Percentiles rank a stretch among this genome's conserved stretches.
Evolutionary conservation across 2,329 filamentous ascomycete species (phyloP).

Genomic region (Penicillium janthinellum): DNA sequence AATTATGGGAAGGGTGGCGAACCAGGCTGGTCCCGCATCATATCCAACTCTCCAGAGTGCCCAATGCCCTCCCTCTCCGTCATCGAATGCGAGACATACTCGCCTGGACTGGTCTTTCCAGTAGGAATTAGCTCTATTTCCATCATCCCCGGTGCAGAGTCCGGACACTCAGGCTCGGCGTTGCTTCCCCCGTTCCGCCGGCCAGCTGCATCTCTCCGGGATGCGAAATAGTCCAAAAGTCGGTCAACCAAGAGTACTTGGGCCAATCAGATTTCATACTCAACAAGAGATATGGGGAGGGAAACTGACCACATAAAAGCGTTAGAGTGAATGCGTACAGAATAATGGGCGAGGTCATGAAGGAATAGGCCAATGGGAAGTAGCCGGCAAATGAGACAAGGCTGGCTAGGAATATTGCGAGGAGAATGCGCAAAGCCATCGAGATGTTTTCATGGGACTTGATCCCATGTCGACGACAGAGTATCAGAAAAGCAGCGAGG

Average conservation of each 20-base stretch:
- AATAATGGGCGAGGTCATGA: slow-evolving; percentile 46
- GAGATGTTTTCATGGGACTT: slow-evolving; percentile 29
- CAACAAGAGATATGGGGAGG: not conserved
- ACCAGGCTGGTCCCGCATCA: not conserved
- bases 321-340: slow-evolving; percentile 38
- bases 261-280: slow-evolving; percentile 19
- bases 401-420: slow-evolving; percentile 33
- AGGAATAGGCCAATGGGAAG: slow-evolving; percentile 39
- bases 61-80: not conserved
- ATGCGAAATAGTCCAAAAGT: slow-evolving; percentile 35
- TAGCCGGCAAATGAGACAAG: slow-evolving; percentile 34
- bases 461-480: slow-evolving; percentile 32
- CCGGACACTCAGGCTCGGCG: slow-evolving; percentile 16
- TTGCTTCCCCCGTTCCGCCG: slow-evolving; percentile 30
- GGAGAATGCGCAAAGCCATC: slow-evolving; percentile 30
- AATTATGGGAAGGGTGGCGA: not conserved
- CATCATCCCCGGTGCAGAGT: slow-evolving; percentile 11
- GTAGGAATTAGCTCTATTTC: not conserved
- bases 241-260: slow-evolving; percentile 39
- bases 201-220: slow-evolving; percentile 25
- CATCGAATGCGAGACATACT: not conserved
- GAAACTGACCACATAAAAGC: slow-evolving; percentile 34
- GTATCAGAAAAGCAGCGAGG: slow-evolving; percentile 36
- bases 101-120: not conserved
- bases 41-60: not conserved